These are phyloP conservation scores for Penicillium polonicum DNA, from an alignment of 2,329 filamentous ascomycete genomes.

Conservation along the genomic window DNA sequence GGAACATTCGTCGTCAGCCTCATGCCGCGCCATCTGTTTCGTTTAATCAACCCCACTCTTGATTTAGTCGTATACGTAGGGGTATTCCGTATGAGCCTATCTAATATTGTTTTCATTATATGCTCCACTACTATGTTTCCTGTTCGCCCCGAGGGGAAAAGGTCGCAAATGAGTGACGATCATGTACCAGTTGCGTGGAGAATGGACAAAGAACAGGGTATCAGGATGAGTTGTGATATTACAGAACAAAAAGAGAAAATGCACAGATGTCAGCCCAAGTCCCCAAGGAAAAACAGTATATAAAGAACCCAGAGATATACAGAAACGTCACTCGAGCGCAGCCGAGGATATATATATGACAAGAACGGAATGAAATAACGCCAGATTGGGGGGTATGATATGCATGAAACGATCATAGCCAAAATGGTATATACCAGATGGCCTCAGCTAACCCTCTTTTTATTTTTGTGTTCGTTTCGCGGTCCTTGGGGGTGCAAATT, in stretches of 20 bases:
- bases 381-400: constrained; percentile 25
- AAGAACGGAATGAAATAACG: constrained; percentile 14
- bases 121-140: neutral
- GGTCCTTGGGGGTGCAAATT: neutral
- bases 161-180: neutral
- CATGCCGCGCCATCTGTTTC: neutral
- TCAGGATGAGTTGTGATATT: constrained; percentile 4
- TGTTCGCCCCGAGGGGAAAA: neutral
- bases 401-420: constrained; percentile 24
- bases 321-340: neutral
- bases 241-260: neutral
- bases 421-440: constrained; percentile 17
- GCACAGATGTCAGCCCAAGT: neutral
- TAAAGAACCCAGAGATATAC: neutral
- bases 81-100: neutral
- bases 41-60: neutral
- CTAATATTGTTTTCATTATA: neutral
- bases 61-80: neutral
- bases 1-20: neutral
- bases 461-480: neutral
- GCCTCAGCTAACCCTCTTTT: constrained; percentile 5
- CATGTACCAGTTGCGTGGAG: neutral
- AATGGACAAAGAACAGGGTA: neutral
- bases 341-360: neutral
- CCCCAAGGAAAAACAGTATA: neutral